Evolutionary conservation across 192 early-diverging fungal species (phyloP).

Genomic region (Powellomyces hirtus): DNA sequence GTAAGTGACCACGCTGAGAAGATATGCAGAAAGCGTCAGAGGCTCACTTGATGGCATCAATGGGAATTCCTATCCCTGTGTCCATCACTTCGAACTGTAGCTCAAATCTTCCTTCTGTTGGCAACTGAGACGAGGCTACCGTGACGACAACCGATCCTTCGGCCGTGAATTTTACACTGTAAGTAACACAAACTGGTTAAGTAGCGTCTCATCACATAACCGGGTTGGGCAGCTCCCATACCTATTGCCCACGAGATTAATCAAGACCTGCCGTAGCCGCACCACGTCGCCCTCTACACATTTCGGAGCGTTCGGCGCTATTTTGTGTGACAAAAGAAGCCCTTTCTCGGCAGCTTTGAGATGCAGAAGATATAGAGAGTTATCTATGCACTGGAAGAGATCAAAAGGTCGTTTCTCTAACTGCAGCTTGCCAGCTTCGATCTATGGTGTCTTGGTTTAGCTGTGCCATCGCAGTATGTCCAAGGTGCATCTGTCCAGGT

Average conservation of each 20-base stretch:
- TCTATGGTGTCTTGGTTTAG: no score
- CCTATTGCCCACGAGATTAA: slow-evolving; percentile 79
- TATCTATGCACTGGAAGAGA: slow-evolving; percentile 18
- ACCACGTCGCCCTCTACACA: slow-evolving; percentile 48
- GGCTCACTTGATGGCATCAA: background rate
- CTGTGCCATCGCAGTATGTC: no score
- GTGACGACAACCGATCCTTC: slow-evolving; percentile 11
- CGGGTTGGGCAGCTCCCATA: slow-evolving; percentile 74
- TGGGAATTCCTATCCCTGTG: slow-evolving; percentile 81
- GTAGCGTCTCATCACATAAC: background rate
- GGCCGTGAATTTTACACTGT: slow-evolving; percentile 22
- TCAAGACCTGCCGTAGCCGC: slow-evolving; percentile 76
- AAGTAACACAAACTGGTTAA: slow-evolving; percentile 23
- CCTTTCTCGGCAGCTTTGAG: slow-evolving; percentile 75
- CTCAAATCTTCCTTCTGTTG: slow-evolving; percentile 1
- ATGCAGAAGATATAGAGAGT: slow-evolving; percentile 66
- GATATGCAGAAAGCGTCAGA: background rate
- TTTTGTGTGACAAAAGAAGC: slow-evolving; percentile 61
- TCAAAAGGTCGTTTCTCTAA: slow-evolving; percentile 22
- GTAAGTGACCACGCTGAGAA: background rate
- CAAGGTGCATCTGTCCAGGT: no score
- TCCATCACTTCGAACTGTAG: slow-evolving; percentile 73
- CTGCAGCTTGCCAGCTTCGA: slow-evolving; percentile 24
- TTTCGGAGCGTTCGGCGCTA: slow-evolving; percentile 69
- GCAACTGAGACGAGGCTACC: background rate